Evolutionary conservation across 129 eudicot species (phyloP).

Genomic region (Flaveria robusta): DNA sequence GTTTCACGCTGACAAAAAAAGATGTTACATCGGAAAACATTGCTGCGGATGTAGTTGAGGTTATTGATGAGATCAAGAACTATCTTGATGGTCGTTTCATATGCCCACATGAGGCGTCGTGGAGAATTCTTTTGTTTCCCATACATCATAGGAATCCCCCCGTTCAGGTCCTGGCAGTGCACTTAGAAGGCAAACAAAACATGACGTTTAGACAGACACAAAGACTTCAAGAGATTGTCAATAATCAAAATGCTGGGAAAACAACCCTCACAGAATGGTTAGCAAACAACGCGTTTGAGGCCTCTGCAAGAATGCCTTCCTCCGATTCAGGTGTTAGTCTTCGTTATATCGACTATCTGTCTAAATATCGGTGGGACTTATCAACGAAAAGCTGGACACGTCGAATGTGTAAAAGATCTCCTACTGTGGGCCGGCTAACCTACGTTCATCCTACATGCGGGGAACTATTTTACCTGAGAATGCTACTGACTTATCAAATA

Average conservation of each 20-base stretch:
- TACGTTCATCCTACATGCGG: neutral
- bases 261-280: constrained; percentile 7
- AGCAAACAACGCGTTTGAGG: neutral
- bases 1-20: too few relatives aligned
- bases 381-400: neutral
- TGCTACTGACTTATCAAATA: neutral
- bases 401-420: neutral
- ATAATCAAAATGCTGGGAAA: neutral
- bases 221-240: neutral
- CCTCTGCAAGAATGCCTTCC: too few relatives aligned
- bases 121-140: constrained; percentile 16
- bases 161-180: constrained; percentile 14
- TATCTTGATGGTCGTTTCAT: too few relatives aligned
- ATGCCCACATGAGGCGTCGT: too few relatives aligned
- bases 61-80: too few relatives aligned
- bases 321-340: neutral
- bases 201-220: neutral
- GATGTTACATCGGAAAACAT: too few relatives aligned
- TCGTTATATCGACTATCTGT: neutral
- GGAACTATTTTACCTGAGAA: neutral
- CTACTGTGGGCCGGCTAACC: neutral
- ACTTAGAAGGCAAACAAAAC: constrained; percentile 16
- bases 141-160: constrained; percentile 22
- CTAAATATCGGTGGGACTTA: neutral
- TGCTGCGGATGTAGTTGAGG: too few relatives aligned